Evolutionary conservation across 2,329 filamentous ascomycete genomes (phyloP).

Genomic region (Tolypocladium nubicola): DNA sequence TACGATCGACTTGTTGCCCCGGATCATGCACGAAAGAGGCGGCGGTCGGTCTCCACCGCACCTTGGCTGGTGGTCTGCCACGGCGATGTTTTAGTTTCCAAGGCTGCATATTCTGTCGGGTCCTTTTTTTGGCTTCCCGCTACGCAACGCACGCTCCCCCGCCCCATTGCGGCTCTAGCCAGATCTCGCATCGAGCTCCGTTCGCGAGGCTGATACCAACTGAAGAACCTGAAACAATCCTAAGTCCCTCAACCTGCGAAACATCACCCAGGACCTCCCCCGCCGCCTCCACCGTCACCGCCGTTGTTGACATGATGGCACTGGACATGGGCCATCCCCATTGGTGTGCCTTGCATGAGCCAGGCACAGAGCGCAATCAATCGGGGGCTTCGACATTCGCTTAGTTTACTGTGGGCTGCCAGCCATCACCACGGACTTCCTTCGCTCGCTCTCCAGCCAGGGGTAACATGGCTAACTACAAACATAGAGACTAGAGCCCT

Average conservation of each 20-base stretch:
- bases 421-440: neutral
- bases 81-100: neutral
- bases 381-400: neutral
- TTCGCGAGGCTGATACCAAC: slow-evolving; percentile 8
- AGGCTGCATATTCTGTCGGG: neutral
- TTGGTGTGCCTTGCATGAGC: slow-evolving; percentile 13
- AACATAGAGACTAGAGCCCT: neutral
- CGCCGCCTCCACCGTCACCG: neutral
- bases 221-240: slow-evolving; percentile 9
- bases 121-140: neutral
- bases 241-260: slow-evolving; percentile 2
- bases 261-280: neutral
- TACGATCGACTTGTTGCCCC: neutral
- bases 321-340: slow-evolving; percentile 1
- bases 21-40: neutral
- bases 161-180: slow-evolving; percentile 2
- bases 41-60: too few relatives aligned
- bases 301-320: neutral
- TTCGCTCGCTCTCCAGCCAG: neutral
- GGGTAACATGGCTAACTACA: neutral
- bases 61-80: too few relatives aligned
- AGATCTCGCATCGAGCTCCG: slow-evolving; percentile 5
- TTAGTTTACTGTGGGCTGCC: neutral
- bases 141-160: slow-evolving; percentile 1
- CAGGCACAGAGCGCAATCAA: neutral